Base-by-base conservation (phyloP, 1,284 basidiomycete species). In the Leccinum laetum region DNA sequence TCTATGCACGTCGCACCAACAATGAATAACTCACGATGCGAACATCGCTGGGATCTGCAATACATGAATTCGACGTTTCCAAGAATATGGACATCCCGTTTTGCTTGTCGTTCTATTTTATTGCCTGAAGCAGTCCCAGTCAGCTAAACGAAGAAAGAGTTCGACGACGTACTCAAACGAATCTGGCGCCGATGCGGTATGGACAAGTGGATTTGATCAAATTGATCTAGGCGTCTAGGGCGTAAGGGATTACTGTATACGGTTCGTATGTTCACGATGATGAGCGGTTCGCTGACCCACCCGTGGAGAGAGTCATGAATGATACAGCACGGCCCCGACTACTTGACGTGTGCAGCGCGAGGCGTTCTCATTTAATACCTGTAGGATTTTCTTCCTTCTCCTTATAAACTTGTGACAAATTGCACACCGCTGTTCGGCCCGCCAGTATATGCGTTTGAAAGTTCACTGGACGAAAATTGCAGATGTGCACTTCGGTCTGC, bases 51-150 rank as follows among this genome's bases (percentile, higher is more conserved):
- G 65, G 65, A 7, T 69, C 61, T 6, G 71, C 65, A 49, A 73
- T 65, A 59, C 72, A 74, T 52, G 72, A 71, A 62, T 70, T 74
- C 44, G 74, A 59, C 1, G 59, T 59, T 57, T 60, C 60, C 39
- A 62, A 60, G 9, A 69, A 58, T 63, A 44, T 68, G 16, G 44
- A 64, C 21, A 61, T 5, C 10, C 21, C 52, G 9, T 66, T 68
- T 58, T 68, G 62, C 39, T 63, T 63, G 13, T 63, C 52, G 18
- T 61, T 5, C 7, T 41, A 41, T 46, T 62, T 57, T 18, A 46
- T 58, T 13, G 37, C 26, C 71, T 75, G 46, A 5, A 58, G 41
- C 41, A 14, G 53, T 29, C 11, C 18, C 13, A 18, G 14, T 62
- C 58, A 61, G 41, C 52, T 11, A 21, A 56, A 53, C 39, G 37